phyloP scores from a whole-genome alignment of 352 stramenopile species.

The Phytophthora fragariae region DNA sequence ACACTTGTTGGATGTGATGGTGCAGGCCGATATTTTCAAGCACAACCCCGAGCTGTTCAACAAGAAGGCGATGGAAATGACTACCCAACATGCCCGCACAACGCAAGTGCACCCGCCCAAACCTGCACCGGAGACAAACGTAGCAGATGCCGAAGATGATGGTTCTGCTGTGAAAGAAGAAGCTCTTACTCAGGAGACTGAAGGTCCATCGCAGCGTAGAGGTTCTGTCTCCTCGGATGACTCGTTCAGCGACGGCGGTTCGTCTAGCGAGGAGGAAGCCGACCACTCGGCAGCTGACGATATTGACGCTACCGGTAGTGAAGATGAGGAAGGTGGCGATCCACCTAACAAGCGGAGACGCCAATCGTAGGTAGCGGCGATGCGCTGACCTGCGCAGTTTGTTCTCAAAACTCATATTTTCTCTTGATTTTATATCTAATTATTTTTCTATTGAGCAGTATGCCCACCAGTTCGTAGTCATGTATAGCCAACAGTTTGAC shows the following conservation, averaged over 20 bases:
- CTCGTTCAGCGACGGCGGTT: slow-evolving; percentile 51
- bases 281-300: slow-evolving; percentile 2
- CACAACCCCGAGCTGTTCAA: slow-evolving; percentile 80
- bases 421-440: too few relatives aligned
- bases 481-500: not conserved
- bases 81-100: slow-evolving; percentile 51
- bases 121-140: slow-evolving; percentile 2
- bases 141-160: not conserved
- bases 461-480: too few relatives aligned
- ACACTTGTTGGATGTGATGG: not conserved
- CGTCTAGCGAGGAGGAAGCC: slow-evolving; percentile 54
- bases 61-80: slow-evolving; percentile 70
- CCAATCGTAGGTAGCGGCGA: slow-evolving; percentile 16
- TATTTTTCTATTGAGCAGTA: too few relatives aligned
- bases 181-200: slow-evolving; percentile 28
- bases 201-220: slow-evolving; percentile 20
- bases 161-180: slow-evolving; percentile 8
- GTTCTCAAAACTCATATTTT: too few relatives aligned
- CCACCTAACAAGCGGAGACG: slow-evolving; percentile 41
- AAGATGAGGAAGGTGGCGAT: slow-evolving; percentile 10
- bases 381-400: not conserved
- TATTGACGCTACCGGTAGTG: not conserved
- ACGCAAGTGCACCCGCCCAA: slow-evolving; percentile 19
- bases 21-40: slow-evolving; percentile 82
- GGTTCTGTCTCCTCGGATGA: slow-evolving; percentile 42